Percentiles rank a stretch among this genome's conserved stretches.
These are phyloP conservation scores for Voacanga thouarsii DNA, from an alignment of 257 asterid genomes.

Conservation along the genomic window DNA sequence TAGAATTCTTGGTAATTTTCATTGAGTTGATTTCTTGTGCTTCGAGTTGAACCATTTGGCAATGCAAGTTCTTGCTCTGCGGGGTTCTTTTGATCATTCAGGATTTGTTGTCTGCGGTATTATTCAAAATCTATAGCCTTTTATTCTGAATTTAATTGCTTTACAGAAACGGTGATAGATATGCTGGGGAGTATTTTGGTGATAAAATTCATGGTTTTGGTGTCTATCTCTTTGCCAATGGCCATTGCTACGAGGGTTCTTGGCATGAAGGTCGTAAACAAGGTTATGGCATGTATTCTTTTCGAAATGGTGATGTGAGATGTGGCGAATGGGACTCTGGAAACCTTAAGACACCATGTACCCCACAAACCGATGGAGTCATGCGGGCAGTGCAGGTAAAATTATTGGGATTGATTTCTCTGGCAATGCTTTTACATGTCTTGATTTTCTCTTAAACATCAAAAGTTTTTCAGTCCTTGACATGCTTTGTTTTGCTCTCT, in stretches of 20 bases:
- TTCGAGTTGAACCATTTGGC: not conserved
- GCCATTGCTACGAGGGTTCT: slow-evolving; percentile 87
- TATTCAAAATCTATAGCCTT: not conserved
- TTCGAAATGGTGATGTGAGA: slow-evolving; percentile 52
- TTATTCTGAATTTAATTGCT: not conserved
- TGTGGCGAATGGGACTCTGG: slow-evolving; percentile 87
- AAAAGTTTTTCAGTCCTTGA: not conserved
- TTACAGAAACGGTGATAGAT: slow-evolving; percentile 75
- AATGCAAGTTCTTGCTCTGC: not conserved
- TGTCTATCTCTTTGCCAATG: slow-evolving; percentile 72
- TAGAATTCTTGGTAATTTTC: not conserved
- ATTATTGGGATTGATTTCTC: not conserved
- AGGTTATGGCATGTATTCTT: slow-evolving; percentile 76
- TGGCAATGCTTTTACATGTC: not conserved
- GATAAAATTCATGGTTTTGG: slow-evolving; percentile 90
- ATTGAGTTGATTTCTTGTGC: slow-evolving; percentile 1
- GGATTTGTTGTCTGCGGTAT: not conserved
- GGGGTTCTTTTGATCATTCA: not conserved
- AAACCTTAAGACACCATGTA: slow-evolving; percentile 43
- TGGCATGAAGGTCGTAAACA: slow-evolving; percentile 97
- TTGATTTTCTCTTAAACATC: not conserved
- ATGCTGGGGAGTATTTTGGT: slow-evolving; percentile 80
- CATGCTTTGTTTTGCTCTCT: not conserved
- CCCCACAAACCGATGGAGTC: slow-evolving; percentile 41
- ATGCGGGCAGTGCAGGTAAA: slow-evolving; percentile 66